Evolutionary conservation across 345 rosid genomes (phyloP).

Genomic region (Rhodamnia argentea): DNA sequence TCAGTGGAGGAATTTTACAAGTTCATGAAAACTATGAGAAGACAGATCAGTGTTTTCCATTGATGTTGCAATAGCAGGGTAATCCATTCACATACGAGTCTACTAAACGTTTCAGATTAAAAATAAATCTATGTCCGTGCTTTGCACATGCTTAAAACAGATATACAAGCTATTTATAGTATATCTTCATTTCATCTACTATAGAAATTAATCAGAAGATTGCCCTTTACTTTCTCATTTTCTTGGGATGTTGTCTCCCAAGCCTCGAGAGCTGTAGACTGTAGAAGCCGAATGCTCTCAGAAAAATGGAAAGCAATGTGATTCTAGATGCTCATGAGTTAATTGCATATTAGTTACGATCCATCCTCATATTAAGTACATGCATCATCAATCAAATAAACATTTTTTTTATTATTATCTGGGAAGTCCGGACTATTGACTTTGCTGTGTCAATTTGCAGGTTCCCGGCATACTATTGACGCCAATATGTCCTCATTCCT

Average conservation of each 20-base stretch:
- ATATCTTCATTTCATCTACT: background rate
- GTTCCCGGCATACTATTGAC: slow-evolving; percentile 92
- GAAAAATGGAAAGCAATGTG: background rate
- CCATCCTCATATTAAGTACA: background rate
- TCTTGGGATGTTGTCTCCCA: background rate
- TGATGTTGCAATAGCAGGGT: background rate
- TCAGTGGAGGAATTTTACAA: background rate
- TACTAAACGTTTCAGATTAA: background rate
- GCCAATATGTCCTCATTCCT: slow-evolving; percentile 94
- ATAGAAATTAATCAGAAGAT: background rate
- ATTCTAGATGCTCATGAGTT: background rate
- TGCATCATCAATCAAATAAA: background rate
- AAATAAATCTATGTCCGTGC: background rate
- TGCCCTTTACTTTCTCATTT: background rate
- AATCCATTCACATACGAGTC: background rate
- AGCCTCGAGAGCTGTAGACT: background rate
- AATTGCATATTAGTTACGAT: background rate
- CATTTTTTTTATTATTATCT: background rate
- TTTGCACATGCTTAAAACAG: background rate
- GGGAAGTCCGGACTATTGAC: background rate
- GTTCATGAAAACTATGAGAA: background rate
- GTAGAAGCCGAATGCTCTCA: background rate
- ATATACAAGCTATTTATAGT: background rate
- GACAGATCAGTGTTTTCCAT: background rate
- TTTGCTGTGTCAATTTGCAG: slow-evolving; percentile 13